Conservation (phyloP, 768 basidiomycete species). For the Erythrobasidium yunnanense region DNA sequence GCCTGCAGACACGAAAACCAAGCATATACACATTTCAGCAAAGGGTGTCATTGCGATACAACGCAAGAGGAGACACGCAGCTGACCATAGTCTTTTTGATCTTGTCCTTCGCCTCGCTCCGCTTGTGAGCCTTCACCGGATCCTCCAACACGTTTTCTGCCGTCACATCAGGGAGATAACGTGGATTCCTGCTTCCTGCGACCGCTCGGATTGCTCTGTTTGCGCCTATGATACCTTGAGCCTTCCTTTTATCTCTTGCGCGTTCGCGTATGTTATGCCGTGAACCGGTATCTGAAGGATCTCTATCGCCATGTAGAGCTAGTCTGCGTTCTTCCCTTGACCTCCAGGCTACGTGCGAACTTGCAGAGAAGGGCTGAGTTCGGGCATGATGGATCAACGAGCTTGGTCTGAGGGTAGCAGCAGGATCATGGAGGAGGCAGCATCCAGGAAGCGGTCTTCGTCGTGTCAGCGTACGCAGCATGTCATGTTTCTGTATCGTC, state of each 20-base stretch:
- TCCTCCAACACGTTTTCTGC: neutral
- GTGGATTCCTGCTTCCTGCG: neutral
- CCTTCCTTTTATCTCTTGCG: neutral
- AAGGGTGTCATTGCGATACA: neutral
- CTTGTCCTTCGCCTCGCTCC: neutral
- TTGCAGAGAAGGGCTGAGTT: neutral
- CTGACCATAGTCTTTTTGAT: neutral
- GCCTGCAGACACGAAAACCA: neutral
- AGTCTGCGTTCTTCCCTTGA: slow-evolving; percentile 1
- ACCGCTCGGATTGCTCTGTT: neutral
- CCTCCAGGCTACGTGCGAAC: neutral
- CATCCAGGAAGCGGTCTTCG: neutral
- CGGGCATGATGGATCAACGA: neutral
- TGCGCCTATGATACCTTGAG: neutral
- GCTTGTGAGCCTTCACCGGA: neutral
- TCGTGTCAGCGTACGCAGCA: neutral
- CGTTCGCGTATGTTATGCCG: neutral
- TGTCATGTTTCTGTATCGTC: neutral
- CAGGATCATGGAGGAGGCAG: neutral
- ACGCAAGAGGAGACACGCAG: neutral
- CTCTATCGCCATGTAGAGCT: neutral
- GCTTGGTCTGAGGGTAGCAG: neutral
- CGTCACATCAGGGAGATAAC: neutral
- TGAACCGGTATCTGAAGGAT: neutral
- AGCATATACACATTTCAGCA: neutral